Evolutionary conservation across 441 rosid genomes (phyloP).

Genomic region (Pelargonium fulgidum): DNA sequence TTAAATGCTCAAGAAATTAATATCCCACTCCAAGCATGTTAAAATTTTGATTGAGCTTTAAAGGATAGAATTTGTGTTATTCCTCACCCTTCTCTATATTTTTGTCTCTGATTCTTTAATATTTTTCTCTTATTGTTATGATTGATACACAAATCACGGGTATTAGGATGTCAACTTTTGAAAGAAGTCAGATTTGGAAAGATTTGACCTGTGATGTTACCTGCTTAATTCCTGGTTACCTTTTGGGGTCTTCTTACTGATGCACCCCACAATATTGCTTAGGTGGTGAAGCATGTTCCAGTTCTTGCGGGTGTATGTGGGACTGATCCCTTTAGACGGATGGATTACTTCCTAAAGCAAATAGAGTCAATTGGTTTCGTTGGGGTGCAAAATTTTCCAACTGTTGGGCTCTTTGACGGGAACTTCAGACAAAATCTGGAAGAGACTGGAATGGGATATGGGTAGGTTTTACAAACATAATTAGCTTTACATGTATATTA

Average conservation of each 20-base stretch:
- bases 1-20: background rate
- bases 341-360: conserved; percentile 76
- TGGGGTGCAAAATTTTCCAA: conserved; percentile 95
- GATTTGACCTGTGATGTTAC: background rate
- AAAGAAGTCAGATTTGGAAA: conserved; percentile 4
- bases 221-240: background rate
- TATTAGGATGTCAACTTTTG: background rate
- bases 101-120: background rate
- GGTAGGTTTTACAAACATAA: conserved; percentile 36
- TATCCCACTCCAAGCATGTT: background rate
- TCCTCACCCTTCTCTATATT: background rate
- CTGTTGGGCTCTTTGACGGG: conserved; percentile 93
- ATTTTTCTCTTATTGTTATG: background rate
- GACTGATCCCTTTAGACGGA: conserved; percentile 86
- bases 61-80: background rate
- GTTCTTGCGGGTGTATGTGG: conserved; percentile 96
- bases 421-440: conserved; percentile 89
- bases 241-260: conserved; percentile 8
- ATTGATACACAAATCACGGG: background rate
- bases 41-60: background rate
- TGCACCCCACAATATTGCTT: conserved; percentile 1
- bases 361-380: conserved; percentile 75
- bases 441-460: conserved; percentile 97
- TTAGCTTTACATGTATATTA: background rate
- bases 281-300: conserved; percentile 80